These are phyloP conservation scores for Stagonosporopsis cucurbitacearum DNA, from an alignment of 2,329 filamentous ascomycete species.

Conservation along the genomic window DNA sequence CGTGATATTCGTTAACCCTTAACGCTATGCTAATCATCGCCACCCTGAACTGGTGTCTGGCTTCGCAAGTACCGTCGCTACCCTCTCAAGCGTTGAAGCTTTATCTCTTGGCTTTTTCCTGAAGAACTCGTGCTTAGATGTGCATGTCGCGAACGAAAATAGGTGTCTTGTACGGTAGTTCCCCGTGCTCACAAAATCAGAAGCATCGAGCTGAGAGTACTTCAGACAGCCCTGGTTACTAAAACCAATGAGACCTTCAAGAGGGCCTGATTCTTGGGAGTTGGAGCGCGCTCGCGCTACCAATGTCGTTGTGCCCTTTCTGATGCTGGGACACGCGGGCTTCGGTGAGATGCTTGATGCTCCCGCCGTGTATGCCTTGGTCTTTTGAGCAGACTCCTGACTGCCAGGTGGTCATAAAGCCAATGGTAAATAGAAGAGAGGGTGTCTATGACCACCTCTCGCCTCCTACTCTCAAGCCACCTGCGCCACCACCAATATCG, in stretches of 20 bases:
- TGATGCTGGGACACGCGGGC: background rate
- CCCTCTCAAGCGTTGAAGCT: background rate
- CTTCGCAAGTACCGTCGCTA: background rate
- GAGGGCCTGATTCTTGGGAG: background rate
- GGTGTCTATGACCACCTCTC: conserved; percentile 30
- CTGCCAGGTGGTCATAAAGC: too few species aligned
- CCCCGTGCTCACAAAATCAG: background rate
- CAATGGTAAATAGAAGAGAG: background rate
- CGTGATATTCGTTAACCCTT: conserved; percentile 11
- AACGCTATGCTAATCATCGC: conserved; percentile 1
- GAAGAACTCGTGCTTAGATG: background rate
- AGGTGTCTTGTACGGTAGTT: background rate
- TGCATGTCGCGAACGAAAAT: background rate
- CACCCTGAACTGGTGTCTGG: background rate
- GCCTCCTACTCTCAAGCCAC: conserved; percentile 20
- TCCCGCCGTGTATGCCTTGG: too few species aligned
- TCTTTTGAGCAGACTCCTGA: background rate
- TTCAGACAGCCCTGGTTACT: background rate
- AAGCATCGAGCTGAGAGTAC: background rate
- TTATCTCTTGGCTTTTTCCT: background rate
- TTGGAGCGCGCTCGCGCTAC: background rate
- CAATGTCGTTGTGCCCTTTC: background rate
- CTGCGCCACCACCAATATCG: conserved; percentile 27
- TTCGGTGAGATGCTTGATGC: background rate
- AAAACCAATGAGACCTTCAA: background rate